Evolutionary conservation across 1,284 basidiomycete genomes (phyloP).

Genomic region (Neonothopanus nambi): DNA sequence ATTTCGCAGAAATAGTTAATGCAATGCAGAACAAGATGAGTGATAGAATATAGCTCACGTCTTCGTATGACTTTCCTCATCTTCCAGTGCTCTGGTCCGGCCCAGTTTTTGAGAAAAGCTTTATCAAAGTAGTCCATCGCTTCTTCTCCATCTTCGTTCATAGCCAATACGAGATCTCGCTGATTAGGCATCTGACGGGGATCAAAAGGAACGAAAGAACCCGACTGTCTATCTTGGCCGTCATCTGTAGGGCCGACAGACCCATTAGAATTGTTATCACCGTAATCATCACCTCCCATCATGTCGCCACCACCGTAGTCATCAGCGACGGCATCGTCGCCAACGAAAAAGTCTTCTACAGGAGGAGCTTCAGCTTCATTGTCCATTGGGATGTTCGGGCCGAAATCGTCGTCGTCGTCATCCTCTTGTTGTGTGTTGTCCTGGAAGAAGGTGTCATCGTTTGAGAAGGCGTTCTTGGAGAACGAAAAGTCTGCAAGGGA

Average conservation of each 20-base stretch:
- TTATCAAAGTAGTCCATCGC: conserved; percentile 97
- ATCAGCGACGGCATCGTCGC: conserved; percentile 67
- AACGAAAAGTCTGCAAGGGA: conserved; percentile 84
- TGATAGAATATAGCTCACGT: conserved; percentile 47
- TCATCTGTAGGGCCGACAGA: conserved; percentile 45
- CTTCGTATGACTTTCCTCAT: conserved; percentile 74
- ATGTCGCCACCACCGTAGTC: conserved; percentile 48
- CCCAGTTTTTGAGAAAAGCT: conserved; percentile 92
- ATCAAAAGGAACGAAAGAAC: conserved; percentile 74
- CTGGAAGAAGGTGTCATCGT: conserved; percentile 63
- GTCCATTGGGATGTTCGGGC: conserved; percentile 38
- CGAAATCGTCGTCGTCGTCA: conserved; percentile 31
- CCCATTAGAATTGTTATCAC: conserved; percentile 41
- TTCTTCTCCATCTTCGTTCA: conserved; percentile 65
- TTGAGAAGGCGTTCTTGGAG: conserved; percentile 55
- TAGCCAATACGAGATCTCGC: conserved; percentile 81
- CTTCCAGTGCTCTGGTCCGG: conserved; percentile 99
- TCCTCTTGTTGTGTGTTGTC: conserved; percentile 46
- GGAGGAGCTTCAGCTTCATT: conserved; percentile 48
- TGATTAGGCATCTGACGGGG: conserved; percentile 72
- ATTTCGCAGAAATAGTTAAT: conserved; percentile 1
- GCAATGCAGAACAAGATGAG: conserved; percentile 6
- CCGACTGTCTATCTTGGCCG: conserved; percentile 35
- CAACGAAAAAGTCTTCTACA: conserved; percentile 78
- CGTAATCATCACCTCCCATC: conserved; percentile 50